A percentile compares a stretch with the other conserved stretches of the same genome.
These are phyloP conservation scores for Aphanomyces stellatus DNA, from an alignment of 352 stramenopile species.

Conservation along the genomic window DNA sequence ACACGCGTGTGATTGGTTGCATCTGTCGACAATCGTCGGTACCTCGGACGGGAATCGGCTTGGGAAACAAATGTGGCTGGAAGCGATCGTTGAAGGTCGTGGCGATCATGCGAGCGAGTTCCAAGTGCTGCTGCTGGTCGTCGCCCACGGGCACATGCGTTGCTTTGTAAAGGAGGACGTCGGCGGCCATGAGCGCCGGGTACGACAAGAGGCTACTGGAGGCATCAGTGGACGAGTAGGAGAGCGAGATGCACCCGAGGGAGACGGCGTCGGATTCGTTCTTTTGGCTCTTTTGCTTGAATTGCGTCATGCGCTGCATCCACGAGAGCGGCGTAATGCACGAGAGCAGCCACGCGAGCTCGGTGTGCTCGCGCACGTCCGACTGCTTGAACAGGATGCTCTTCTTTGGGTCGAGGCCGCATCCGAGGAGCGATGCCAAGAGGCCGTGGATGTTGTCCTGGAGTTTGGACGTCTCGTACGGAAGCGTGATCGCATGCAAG, in stretches of 20 bases:
- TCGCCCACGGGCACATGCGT: conserved; percentile 97
- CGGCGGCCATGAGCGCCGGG: conserved; percentile 97
- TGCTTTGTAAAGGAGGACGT: conserved; percentile 98
- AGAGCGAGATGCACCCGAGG: conserved; percentile 9
- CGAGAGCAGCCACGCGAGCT: conserved; percentile 96
- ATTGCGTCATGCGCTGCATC: conserved; percentile 99
- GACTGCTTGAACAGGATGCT: conserved; percentile 81
- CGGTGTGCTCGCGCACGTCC: conserved; percentile 80
- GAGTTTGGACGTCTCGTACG: conserved; percentile 87
- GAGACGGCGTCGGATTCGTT: conserved; percentile 62
- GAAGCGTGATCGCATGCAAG: conserved; percentile 97
- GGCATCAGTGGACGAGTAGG: no score
- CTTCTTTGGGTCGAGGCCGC: conserved; percentile 75
- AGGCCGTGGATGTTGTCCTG: conserved; percentile 83
- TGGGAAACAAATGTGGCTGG: conserved; percentile 45
- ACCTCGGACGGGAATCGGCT: conserved; percentile 42
- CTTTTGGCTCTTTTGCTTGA: conserved; percentile 95
- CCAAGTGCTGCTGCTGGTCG: conserved; percentile 97
- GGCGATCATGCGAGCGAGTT: conserved; percentile 96
- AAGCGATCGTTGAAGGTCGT: conserved; percentile 96
- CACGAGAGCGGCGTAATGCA: conserved; percentile 97
- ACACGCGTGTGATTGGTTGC: not conserved
- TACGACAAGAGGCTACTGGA: conserved; percentile 92
- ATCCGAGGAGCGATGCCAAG: conserved; percentile 92
- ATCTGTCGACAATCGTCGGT: conserved; percentile 4